These are phyloP conservation scores for Lichina pygmaea DNA, from an alignment of 495 filamentous ascomycete species.

Conservation along the genomic window DNA sequence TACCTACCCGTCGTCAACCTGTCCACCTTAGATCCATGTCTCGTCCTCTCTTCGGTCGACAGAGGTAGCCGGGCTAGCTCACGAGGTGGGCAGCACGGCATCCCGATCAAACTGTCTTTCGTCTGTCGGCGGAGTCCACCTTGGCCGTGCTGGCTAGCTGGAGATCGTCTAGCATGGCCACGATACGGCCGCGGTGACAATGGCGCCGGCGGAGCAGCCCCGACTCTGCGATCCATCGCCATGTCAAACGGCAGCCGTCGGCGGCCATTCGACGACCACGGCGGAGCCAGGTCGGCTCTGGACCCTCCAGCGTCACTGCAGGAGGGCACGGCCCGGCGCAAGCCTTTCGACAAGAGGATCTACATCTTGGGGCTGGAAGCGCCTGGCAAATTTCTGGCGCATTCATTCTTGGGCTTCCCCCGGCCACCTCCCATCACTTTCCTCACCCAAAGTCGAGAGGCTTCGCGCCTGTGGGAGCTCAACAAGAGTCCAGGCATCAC, in stretches of 20 bases:
- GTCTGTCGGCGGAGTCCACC: not conserved
- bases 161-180: not conserved
- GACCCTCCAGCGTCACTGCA: not conserved
- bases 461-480: conserved; percentile 11
- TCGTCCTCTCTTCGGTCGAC: no score
- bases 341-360: conserved; percentile 7
- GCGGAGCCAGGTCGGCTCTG: not conserved
- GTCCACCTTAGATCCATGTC: no score
- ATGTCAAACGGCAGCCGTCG: not conserved
- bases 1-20: no score
- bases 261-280: not conserved
- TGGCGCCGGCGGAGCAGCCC: not conserved
- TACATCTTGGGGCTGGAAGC: conserved; percentile 29
- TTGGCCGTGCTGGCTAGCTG: not conserved
- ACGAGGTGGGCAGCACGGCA: no score
- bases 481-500: conserved; percentile 13
- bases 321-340: not conserved
- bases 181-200: not conserved
- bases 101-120: not conserved
- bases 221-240: not conserved
- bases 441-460: conserved; percentile 16
- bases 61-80: no score
- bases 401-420: conserved; percentile 15
- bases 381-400: conserved; percentile 23
- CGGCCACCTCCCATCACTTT: conserved; percentile 17